Percentiles rank a stretch among this genome's conserved stretches.
phyloP scores from a whole-genome alignment of 83 land plant species.

The Picea abies region DNA sequence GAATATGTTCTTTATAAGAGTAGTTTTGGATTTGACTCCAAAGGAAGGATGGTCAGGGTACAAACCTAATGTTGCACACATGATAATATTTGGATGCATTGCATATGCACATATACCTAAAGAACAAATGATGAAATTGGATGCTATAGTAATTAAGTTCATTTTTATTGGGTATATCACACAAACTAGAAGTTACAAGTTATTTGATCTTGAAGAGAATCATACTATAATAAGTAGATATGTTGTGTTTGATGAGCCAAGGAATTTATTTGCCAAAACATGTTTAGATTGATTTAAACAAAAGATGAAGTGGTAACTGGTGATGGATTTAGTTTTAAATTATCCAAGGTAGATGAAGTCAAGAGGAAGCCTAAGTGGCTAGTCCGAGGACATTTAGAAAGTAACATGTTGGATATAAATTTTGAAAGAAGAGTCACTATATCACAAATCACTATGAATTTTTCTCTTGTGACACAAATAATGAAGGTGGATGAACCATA shows the following conservation, averaged over 20 bases:
- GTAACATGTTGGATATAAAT: no score
- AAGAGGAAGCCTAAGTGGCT: no score
- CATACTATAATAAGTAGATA: not conserved
- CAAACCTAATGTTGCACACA: not conserved
- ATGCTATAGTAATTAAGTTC: not conserved
- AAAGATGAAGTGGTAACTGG: no score
- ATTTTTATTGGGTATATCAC: not conserved
- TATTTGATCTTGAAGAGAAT: not conserved
- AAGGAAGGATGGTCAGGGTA: not conserved
- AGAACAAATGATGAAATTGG: not conserved
- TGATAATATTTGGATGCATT: no score
- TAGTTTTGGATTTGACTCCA: not conserved
- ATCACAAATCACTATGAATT: no score
- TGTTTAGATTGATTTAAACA: no score
- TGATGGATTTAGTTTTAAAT: not conserved
- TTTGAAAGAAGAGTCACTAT: no score
- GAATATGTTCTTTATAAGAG: not conserved
- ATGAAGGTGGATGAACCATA: not conserved
- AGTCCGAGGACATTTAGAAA: not conserved
- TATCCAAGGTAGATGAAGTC: no score
- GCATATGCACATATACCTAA: not conserved
- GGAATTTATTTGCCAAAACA: no score
- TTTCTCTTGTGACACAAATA: not conserved
- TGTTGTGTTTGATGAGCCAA: no score
- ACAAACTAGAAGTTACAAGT: not conserved